phyloP scores from a whole-genome alignment of 1,284 basidiomycete species.

The Apiotrichum laibachii region DNA sequence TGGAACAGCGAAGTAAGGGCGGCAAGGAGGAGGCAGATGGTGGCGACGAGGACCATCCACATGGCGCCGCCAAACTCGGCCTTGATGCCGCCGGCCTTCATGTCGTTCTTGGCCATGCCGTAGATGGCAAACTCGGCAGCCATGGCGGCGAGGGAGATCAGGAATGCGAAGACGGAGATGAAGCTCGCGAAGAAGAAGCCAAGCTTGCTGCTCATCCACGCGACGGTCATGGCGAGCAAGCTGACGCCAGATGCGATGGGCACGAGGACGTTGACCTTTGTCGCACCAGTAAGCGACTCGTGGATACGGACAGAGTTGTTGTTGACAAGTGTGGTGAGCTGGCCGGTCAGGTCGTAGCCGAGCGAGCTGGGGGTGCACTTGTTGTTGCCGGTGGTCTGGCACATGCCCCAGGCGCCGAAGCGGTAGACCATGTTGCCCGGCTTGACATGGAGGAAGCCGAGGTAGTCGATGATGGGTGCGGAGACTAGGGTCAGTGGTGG shows the following conservation, averaged over 20 bases:
- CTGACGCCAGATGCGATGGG: conserved; percentile 44
- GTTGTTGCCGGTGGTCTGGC: conserved; percentile 17
- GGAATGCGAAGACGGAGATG: conserved; percentile 38
- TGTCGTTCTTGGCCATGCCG: conserved; percentile 31
- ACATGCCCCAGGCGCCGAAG: conserved; percentile 47
- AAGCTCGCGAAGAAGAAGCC: conserved; percentile 46
- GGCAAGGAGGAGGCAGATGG: conserved; percentile 41
- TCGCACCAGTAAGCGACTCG: conserved; percentile 24
- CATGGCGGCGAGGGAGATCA: conserved; percentile 47
- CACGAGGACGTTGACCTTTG: conserved; percentile 45
- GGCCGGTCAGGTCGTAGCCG: conserved; percentile 31
- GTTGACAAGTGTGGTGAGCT: conserved; percentile 22
- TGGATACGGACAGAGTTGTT: conserved; percentile 16
- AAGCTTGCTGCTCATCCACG: conserved; percentile 37
- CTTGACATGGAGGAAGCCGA: conserved; percentile 39
- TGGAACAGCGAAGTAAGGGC: conserved; percentile 35
- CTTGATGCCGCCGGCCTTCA: conserved; percentile 22
- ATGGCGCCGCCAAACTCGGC: conserved; percentile 36
- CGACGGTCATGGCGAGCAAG: conserved; percentile 43
- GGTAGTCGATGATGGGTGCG: conserved; percentile 36
- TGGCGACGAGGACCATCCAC: conserved; percentile 43
- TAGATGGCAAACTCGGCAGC: conserved; percentile 44
- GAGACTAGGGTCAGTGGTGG: conserved; percentile 26
- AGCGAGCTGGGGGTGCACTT: conserved; percentile 28
- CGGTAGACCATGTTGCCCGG: conserved; percentile 10